These are phyloP conservation scores for Phytophthora nicotianae DNA, from an alignment of 352 stramenopile species.

Conservation along the genomic window DNA sequence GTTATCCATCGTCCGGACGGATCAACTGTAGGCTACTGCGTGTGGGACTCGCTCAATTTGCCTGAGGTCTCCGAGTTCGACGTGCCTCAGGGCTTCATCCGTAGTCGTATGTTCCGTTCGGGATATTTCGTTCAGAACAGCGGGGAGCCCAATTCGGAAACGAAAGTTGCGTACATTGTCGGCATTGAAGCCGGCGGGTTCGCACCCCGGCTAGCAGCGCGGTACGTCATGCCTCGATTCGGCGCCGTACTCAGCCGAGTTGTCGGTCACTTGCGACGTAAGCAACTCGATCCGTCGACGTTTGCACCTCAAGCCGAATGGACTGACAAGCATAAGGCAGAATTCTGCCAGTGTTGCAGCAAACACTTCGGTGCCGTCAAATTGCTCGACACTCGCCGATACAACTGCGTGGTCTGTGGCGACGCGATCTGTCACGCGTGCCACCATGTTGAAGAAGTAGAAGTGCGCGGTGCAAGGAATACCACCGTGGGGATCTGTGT, in stretches of 20 bases:
- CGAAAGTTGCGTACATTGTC: slow-evolving; percentile 43
- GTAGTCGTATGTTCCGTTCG: slow-evolving; percentile 45
- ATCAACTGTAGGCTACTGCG: slow-evolving; percentile 48
- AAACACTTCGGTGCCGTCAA: slow-evolving; percentile 38
- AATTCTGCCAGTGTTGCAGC: slow-evolving; percentile 43
- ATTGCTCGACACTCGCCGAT: slow-evolving; percentile 30
- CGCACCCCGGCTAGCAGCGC: slow-evolving; percentile 28
- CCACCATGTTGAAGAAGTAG: slow-evolving; percentile 35
- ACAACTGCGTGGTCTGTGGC: slow-evolving; percentile 54
- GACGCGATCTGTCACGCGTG: slow-evolving; percentile 54
- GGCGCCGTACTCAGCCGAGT: slow-evolving; percentile 41
- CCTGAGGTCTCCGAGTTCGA: slow-evolving; percentile 40
- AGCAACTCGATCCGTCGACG: slow-evolving; percentile 33
- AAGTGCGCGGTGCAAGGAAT: slow-evolving; percentile 38
- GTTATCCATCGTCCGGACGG: slow-evolving; percentile 40
- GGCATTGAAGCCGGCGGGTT: slow-evolving; percentile 42
- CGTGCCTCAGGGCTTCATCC: slow-evolving; percentile 41
- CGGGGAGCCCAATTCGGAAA: slow-evolving; percentile 28
- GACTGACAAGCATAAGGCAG: slow-evolving; percentile 35
- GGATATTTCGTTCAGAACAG: slow-evolving; percentile 47
- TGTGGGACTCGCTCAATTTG: slow-evolving; percentile 52
- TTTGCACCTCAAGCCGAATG: slow-evolving; percentile 38
- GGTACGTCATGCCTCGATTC: slow-evolving; percentile 44
- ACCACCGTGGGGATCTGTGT: slow-evolving; percentile 35
- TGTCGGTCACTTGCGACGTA: slow-evolving; percentile 26